phyloP scores from a whole-genome alignment of 208 protist species.

The Crithidia sp. region DNA sequence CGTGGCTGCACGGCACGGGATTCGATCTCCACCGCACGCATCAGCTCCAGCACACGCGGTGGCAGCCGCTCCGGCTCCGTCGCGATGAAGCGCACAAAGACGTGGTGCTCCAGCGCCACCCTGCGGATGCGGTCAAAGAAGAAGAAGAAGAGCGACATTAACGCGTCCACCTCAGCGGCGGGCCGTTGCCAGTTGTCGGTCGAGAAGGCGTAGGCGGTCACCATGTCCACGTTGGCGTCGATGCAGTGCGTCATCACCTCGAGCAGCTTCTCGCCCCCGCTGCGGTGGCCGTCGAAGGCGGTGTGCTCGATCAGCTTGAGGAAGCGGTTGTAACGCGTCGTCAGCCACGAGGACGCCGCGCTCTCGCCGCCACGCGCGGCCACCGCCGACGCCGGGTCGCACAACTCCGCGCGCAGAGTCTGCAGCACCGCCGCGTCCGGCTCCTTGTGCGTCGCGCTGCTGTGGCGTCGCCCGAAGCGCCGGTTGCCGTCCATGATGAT shows the following conservation, averaged over 20 bases:
- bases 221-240: conserved; percentile 63
- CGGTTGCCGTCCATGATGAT: conserved; percentile 94
- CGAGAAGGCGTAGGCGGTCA: conserved; percentile 92
- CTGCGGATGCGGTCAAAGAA: conserved; percentile 79
- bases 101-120: conserved; percentile 53
- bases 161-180: conserved; percentile 71
- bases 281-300: conserved; percentile 77
- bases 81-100: conserved; percentile 90
- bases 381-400: background rate
- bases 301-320: conserved; percentile 53
- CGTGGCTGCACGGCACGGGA: conserved; percentile 50
- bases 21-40: conserved; percentile 72
- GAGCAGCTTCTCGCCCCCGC: conserved; percentile 82
- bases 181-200: conserved; percentile 89
- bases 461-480: conserved; percentile 56
- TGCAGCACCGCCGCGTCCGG: conserved; percentile 20
- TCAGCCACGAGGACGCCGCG: conserved; percentile 15
- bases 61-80: conserved; percentile 64
- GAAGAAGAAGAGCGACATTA: conserved; percentile 86
- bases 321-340: conserved; percentile 32
- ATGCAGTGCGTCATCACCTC: conserved; percentile 78
- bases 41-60: conserved; percentile 54
- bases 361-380: background rate
- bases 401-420: conserved; percentile 23
- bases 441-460: background rate